Percentiles rank a stretch among this genome's conserved stretches.
phyloP scores from a whole-genome alignment of 2,329 filamentous ascomycete genomes.

The Trichoderma oligosporum region DNA sequence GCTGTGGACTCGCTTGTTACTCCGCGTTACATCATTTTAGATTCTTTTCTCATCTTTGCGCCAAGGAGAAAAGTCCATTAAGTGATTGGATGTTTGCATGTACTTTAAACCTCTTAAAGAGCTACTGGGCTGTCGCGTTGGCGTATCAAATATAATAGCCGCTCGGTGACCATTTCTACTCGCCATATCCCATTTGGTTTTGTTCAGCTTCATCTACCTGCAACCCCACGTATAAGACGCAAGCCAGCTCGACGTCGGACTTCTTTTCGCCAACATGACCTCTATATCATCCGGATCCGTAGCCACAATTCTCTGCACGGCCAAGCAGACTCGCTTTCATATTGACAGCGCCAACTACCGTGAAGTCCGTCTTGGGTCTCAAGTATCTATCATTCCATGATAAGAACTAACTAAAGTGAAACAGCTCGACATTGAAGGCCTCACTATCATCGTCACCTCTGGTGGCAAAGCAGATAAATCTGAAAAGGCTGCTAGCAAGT shows the following conservation, averaged over 20 bases:
- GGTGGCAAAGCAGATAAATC: slow-evolving; percentile 27
- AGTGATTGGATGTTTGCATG: too few species aligned
- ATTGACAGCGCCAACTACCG: slow-evolving; percentile 52
- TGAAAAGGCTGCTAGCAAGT: slow-evolving; percentile 42
- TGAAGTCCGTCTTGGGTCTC: slow-evolving; percentile 44
- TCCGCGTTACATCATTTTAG: background rate
- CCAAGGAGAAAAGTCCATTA: too few species aligned
- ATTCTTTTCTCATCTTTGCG: background rate
- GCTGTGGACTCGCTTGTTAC: too few species aligned
- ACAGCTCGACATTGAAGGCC: slow-evolving; percentile 66
- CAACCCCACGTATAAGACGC: background rate
- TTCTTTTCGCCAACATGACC: slow-evolving; percentile 36
- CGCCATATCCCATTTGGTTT: background rate
- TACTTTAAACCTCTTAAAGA: too few species aligned
- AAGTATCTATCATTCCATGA: background rate
- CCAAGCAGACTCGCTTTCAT: slow-evolving; percentile 65
- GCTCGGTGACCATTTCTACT: too few species aligned
- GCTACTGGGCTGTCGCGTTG: too few species aligned
- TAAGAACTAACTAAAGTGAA: background rate
- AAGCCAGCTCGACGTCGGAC: background rate
- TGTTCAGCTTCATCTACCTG: background rate
- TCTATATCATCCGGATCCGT: slow-evolving; percentile 49
- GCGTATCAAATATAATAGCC: too few species aligned
- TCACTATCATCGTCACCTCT: slow-evolving; percentile 63
- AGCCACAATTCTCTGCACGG: slow-evolving; percentile 56